These are phyloP conservation scores for Penicillium canariense DNA, from an alignment of 495 filamentous ascomycete species.

Conservation along the genomic window DNA sequence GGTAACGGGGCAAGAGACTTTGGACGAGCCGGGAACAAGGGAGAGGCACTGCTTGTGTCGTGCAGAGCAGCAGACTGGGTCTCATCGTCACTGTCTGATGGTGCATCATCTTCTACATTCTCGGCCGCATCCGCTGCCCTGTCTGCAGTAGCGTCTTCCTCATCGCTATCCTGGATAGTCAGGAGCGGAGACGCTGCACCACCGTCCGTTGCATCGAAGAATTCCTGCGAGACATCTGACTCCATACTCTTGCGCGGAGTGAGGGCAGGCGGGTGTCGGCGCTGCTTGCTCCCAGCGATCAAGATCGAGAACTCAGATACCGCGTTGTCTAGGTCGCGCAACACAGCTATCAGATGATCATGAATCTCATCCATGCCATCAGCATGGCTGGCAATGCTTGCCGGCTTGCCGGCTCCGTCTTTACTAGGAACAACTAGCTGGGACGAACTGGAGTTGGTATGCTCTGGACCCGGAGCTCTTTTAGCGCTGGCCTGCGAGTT, in stretches of 20 bases:
- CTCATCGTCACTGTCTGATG: slow-evolving; percentile 57
- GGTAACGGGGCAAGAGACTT: slow-evolving; percentile 80
- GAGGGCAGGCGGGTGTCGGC: slow-evolving; percentile 58
- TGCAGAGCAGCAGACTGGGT: slow-evolving; percentile 35
- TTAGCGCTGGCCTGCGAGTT: slow-evolving; percentile 28
- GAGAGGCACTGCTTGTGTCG: slow-evolving; percentile 42
- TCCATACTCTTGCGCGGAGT: slow-evolving; percentile 75
- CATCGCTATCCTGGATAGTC: slow-evolving; percentile 65
- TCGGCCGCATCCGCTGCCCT: slow-evolving; percentile 27
- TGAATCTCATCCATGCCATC: slow-evolving; percentile 63
- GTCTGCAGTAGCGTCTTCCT: slow-evolving; percentile 39
- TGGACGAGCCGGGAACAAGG: slow-evolving; percentile 68
- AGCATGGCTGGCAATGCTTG: slow-evolving; percentile 33
- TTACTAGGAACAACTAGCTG: slow-evolving; percentile 56
- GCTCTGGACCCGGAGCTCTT: slow-evolving; percentile 27
- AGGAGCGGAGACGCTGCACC: slow-evolving; percentile 66
- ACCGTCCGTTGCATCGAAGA: slow-evolving; percentile 86
- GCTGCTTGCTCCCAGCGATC: slow-evolving; percentile 71
- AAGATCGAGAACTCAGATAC: slow-evolving; percentile 77
- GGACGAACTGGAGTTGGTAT: slow-evolving; percentile 43
- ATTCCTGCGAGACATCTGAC: slow-evolving; percentile 79
- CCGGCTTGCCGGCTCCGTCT: slow-evolving; percentile 31
- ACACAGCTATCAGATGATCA: slow-evolving; percentile 72
- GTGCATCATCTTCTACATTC: slow-evolving; percentile 39
- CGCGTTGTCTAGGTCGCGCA: slow-evolving; percentile 79